Evolutionary conservation across 2,329 filamentous ascomycete species (phyloP).

Genomic region (Cladophialophora carrionii): DNA sequence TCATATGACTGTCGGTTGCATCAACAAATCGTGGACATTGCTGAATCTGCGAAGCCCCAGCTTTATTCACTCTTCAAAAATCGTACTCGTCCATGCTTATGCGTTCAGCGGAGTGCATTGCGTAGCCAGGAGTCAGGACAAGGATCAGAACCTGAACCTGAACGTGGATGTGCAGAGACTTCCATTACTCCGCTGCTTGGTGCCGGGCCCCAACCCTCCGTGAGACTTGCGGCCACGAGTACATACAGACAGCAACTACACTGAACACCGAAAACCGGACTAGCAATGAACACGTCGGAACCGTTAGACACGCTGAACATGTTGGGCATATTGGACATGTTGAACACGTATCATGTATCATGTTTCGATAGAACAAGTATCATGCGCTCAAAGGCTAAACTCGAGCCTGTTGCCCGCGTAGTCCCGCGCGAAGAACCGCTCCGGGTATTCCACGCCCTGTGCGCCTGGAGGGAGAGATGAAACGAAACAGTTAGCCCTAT

Average conservation of each 20-base stretch:
- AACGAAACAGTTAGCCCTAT: not conserved
- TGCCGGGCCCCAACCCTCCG: not conserved
- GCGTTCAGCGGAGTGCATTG: too few relatives aligned
- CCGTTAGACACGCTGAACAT: not conserved
- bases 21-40: not conserved
- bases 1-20: not conserved
- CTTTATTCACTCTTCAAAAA: not conserved
- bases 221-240: too few relatives aligned
- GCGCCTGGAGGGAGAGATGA: slow-evolving; percentile 44
- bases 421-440: slow-evolving; percentile 64
- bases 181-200: not conserved
- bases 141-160: not conserved
- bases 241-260: too few relatives aligned
- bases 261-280: not conserved
- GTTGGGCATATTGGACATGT: not conserved
- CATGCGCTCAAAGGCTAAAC: slow-evolving; percentile 51
- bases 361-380: not conserved
- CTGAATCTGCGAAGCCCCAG: too few relatives aligned
- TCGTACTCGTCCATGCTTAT: too few relatives aligned
- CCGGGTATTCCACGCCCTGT: slow-evolving; percentile 63
- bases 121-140: too few relatives aligned
- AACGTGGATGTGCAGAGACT: not conserved
- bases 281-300: not conserved
- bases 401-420: slow-evolving; percentile 60
- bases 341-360: not conserved